Conservation (phyloP, 192 early-diverging fungal species). For the Coemansia guatemalensis region DNA sequence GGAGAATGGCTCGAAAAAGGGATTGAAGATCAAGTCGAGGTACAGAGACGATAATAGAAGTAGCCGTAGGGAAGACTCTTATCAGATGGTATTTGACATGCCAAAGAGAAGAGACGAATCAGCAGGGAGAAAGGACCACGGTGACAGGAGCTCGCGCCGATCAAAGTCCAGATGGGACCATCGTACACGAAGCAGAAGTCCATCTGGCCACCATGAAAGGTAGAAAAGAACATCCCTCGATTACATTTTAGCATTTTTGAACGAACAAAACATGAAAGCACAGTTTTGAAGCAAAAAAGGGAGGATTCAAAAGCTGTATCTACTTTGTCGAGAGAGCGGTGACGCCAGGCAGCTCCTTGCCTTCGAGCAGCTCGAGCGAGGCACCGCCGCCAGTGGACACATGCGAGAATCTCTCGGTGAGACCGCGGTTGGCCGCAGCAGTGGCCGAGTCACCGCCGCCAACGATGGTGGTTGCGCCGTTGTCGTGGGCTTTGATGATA, state of each 20-base stretch:
- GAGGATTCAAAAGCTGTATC: not conserved
- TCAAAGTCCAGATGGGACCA: not conserved
- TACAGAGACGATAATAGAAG: not conserved
- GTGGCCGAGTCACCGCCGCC: conserved; percentile 99
- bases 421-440: conserved; percentile 84
- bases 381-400: conserved; percentile 98
- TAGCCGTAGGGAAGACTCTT: not conserved
- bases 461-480: conserved; percentile 87
- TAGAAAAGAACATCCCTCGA: not conserved
- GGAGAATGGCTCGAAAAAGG: not conserved
- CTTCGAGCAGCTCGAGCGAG: conserved; percentile 93
- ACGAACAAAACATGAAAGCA: not conserved
- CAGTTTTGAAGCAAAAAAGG: conserved; percentile 2
- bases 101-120: not conserved
- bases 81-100: conserved; percentile 43
- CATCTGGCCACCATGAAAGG: not conserved
- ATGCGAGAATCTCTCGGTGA: conserved; percentile 86
- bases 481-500: conserved; percentile 76
- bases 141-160: too few species aligned
- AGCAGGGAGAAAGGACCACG: not conserved
- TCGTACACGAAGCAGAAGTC: conserved; percentile 10
- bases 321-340: conserved; percentile 66
- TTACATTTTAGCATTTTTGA: not conserved
- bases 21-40: conserved; percentile 18
- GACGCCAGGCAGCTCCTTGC: conserved; percentile 84